These are phyloP conservation scores for Quercus glauca DNA, from an alignment of 306 rosid genomes.

Conservation along the genomic window DNA sequence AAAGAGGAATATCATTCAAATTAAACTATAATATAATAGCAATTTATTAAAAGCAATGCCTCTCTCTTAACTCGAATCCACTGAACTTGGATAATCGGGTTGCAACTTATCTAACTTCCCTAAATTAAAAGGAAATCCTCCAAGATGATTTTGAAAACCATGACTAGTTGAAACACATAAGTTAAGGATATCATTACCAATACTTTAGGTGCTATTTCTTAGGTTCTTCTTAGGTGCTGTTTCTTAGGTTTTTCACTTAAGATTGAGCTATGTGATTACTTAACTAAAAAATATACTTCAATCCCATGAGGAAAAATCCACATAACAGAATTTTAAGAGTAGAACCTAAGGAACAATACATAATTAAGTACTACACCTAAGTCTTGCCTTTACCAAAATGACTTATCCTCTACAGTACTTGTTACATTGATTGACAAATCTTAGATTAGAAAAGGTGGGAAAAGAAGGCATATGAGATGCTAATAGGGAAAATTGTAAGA, in stretches of 20 bases:
- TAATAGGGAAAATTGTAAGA: background rate
- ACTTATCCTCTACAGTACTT: slow-evolving; percentile 83
- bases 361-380: too few species aligned
- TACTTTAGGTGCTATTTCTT: too few species aligned
- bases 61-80: slow-evolving; percentile 46
- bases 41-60: slow-evolving; percentile 66
- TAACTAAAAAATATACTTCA: too few species aligned
- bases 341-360: too few species aligned
- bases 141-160: slow-evolving; percentile 43
- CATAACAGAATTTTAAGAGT: too few species aligned
- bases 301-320: too few species aligned
- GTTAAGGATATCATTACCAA: slow-evolving; percentile 52
- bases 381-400: slow-evolving; percentile 53
- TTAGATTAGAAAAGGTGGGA: background rate
- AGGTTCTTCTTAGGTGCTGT: too few species aligned
- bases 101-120: slow-evolving; percentile 63
- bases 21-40: slow-evolving; percentile 13
- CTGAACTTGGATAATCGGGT: slow-evolving; percentile 14
- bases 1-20: too few species aligned
- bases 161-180: slow-evolving; percentile 49
- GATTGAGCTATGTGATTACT: too few species aligned
- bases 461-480: background rate
- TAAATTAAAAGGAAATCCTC: slow-evolving; percentile 50
- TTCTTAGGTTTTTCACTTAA: too few species aligned
- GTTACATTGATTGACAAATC: slow-evolving; percentile 13